These are phyloP conservation scores for Penicillium pulvis DNA, from an alignment of 495 filamentous ascomycete genomes.

Conservation along the genomic window DNA sequence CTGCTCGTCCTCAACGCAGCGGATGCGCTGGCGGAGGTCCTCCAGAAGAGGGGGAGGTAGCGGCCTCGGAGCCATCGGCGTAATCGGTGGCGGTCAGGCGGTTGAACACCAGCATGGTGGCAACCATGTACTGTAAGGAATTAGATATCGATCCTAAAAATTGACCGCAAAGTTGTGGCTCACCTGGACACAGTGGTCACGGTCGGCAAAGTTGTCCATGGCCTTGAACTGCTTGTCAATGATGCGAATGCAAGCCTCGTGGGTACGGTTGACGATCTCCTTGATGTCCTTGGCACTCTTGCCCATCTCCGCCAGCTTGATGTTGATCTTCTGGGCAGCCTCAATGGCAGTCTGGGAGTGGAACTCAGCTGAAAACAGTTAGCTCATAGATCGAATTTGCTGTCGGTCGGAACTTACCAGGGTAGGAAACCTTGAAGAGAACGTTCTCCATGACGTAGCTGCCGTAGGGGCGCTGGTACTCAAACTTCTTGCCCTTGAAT, in stretches of 20 bases:
- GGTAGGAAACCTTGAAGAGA: conserved; percentile 98
- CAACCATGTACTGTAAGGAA: conserved; percentile 77
- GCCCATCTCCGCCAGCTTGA: conserved; percentile 76
- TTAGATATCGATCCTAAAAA: neutral
- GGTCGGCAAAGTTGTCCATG: conserved; percentile 99
- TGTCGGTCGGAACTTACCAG: conserved; percentile 56
- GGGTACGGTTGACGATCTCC: conserved; percentile 87
- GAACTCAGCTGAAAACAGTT: conserved; percentile 74
- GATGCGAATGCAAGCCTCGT: conserved; percentile 97
- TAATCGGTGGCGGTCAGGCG: conserved; percentile 92
- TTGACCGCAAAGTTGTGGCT: conserved; percentile 3
- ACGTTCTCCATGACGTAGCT: conserved; percentile 99
- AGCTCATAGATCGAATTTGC: neutral
- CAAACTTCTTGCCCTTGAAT: conserved; percentile 93
- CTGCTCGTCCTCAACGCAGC: conserved; percentile 91
- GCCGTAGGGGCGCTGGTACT: conserved; percentile 94
- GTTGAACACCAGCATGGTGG: conserved; percentile 92
- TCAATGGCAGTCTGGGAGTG: conserved; percentile 99
- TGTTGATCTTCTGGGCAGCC: conserved; percentile 83
- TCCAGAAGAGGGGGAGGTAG: conserved; percentile 85
- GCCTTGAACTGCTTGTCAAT: conserved; percentile 99
- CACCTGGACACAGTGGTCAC: conserved; percentile 95
- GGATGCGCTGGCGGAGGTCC: conserved; percentile 85
- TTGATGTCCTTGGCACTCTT: conserved; percentile 96
- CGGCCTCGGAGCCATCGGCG: conserved; percentile 85